These are phyloP conservation scores for Oenanthe sinensis DNA, from an alignment of 129 eudicot genomes.

Conservation along the genomic window DNA sequence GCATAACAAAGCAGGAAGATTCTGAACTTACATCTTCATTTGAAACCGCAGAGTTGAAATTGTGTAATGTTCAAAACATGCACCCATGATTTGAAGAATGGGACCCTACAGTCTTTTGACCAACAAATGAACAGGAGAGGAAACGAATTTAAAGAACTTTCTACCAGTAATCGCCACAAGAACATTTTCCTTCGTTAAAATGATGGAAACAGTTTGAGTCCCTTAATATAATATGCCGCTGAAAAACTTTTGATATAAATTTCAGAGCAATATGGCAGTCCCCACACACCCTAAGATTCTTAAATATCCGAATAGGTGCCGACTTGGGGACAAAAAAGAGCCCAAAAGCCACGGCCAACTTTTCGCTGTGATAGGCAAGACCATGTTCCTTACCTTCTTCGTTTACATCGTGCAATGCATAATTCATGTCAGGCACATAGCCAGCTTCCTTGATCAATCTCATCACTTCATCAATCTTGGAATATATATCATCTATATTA, in stretches of 20 bases:
- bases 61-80: background rate
- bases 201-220: conserved; percentile 10
- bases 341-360: conserved; percentile 7
- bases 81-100: background rate
- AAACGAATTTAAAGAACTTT: background rate
- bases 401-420: conserved; percentile 65
- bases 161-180: conserved; percentile 9
- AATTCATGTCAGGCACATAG: conserved; percentile 59
- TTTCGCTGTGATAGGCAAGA: conserved; percentile 8
- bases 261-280: conserved; percentile 10
- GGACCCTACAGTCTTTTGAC: background rate
- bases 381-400: conserved; percentile 67
- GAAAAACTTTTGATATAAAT: conserved; percentile 1
- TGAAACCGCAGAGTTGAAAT: background rate
- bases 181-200: conserved; percentile 1
- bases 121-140: background rate
- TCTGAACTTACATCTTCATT: background rate
- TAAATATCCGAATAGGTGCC: conserved; percentile 2
- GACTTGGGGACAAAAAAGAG: conserved; percentile 1
- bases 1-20: background rate
- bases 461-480: conserved; percentile 53
- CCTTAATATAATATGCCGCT: conserved; percentile 5
- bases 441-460: conserved; percentile 49
- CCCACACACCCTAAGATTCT: conserved; percentile 8
- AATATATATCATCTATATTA: conserved; percentile 19